These are phyloP conservation scores for Helianthus annuus DNA, from an alignment of 129 eudicot species.

Conservation along the genomic window HanXRQr2.0-SUNRISE NC_035441.2:156817031-156817530, in stretches of 20 bases:
- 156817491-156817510: not conserved
- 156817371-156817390: not conserved
- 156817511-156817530: not conserved
- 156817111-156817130: conserved; percentile 21
- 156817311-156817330: not conserved
- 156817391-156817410: not conserved
- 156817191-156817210: conserved; percentile 18
- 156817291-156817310: conserved; percentile 42
- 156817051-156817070: conserved; percentile 20
- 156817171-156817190: conserved; percentile 35
- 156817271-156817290: conserved; percentile 31
- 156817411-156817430: not conserved
- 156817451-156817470: not conserved
- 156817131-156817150: not conserved
- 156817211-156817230: conserved; percentile 32
- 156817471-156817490: not conserved
- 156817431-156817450: not conserved
- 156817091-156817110: not conserved
- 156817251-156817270: conserved; percentile 29
- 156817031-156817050: conserved; percentile 1
- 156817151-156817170: conserved; percentile 20
- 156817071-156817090: conserved; percentile 16
- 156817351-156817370: not conserved
- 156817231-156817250: conserved; percentile 27
- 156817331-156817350: conserved; percentile 2